phyloP scores from a whole-genome alignment of 169 alveolate species.

The Cryptosporidium baileyi region DNA sequence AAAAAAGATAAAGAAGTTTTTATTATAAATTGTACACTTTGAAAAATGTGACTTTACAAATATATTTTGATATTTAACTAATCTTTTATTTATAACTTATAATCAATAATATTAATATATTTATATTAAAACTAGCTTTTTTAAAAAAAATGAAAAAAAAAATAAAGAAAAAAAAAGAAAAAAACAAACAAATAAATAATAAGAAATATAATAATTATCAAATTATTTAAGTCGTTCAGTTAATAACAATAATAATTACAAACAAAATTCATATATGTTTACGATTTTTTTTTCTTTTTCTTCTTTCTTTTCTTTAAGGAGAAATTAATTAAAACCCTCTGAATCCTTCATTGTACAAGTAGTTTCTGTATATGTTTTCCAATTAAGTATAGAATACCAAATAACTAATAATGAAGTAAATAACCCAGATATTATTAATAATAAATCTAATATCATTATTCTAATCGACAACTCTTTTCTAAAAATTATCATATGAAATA shows the following conservation, averaged over 20 bases:
- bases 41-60: too few relatives aligned
- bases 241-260: background rate
- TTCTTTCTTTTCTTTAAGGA: background rate
- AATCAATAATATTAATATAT: too few relatives aligned
- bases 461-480: conserved; percentile 23
- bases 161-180: too few relatives aligned
- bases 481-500: conserved; percentile 42
- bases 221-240: too few relatives aligned
- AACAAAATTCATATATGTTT: background rate
- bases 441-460: conserved; percentile 6
- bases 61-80: too few relatives aligned
- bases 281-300: background rate
- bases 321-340: background rate
- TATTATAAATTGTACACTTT: too few relatives aligned
- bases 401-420: conserved; percentile 48
- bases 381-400: conserved; percentile 61
- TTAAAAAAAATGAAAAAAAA: too few relatives aligned
- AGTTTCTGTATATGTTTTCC: conserved; percentile 1
- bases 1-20: too few relatives aligned
- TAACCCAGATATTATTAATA: conserved; percentile 21
- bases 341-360: conserved; percentile 18
- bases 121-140: too few relatives aligned
- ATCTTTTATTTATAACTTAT: too few relatives aligned
- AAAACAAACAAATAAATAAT: too few relatives aligned
- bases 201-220: background rate